Evolutionary conservation across 139 green algal genomes (phyloP).

Genomic region (Tetratostichococcus sp.): DNA sequence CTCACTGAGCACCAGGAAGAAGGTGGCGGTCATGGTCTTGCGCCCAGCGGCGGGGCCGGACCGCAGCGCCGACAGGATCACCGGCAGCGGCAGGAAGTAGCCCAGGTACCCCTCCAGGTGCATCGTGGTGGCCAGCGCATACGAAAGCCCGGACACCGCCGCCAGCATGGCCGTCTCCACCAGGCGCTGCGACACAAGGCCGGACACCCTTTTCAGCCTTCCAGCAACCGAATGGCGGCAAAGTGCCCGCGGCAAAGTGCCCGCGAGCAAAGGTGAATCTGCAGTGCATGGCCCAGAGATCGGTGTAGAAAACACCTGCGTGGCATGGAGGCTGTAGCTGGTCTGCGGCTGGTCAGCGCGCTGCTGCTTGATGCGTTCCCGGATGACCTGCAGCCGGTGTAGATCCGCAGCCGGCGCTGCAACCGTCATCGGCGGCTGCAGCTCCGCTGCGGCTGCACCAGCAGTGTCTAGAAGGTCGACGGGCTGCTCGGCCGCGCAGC

Average conservation of each 20-base stretch:
- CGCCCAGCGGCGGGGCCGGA: slow-evolving; percentile 44
- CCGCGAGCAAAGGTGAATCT: too few relatives aligned
- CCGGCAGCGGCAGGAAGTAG: slow-evolving; percentile 81
- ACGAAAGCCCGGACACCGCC: slow-evolving; percentile 69
- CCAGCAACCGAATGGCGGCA: too few relatives aligned
- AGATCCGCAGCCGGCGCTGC: background rate
- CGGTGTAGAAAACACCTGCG: too few relatives aligned
- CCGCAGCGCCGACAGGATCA: slow-evolving; percentile 66
- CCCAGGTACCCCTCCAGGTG: slow-evolving; percentile 70
- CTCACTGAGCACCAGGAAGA: slow-evolving; percentile 75
- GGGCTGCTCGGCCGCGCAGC: too few relatives aligned
- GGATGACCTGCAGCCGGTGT: background rate
- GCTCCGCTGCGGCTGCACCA: background rate
- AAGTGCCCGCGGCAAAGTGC: too few relatives aligned
- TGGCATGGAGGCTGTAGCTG: background rate
- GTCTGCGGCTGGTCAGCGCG: too few relatives aligned
- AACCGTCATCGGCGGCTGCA: background rate
- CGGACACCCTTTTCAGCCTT: too few relatives aligned
- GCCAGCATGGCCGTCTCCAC: slow-evolving; percentile 92
- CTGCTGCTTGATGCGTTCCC: background rate
- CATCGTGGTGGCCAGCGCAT: slow-evolving; percentile 68
- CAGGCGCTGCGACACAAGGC: slow-evolving; percentile 40
- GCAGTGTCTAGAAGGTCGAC: too few relatives aligned
- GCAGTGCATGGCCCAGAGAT: too few relatives aligned
- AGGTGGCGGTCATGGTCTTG: slow-evolving; percentile 59